Evolutionary conservation across 2,329 filamentous ascomycete genomes (phyloP).

Genomic region (Periconia macrospinosa): DNA sequence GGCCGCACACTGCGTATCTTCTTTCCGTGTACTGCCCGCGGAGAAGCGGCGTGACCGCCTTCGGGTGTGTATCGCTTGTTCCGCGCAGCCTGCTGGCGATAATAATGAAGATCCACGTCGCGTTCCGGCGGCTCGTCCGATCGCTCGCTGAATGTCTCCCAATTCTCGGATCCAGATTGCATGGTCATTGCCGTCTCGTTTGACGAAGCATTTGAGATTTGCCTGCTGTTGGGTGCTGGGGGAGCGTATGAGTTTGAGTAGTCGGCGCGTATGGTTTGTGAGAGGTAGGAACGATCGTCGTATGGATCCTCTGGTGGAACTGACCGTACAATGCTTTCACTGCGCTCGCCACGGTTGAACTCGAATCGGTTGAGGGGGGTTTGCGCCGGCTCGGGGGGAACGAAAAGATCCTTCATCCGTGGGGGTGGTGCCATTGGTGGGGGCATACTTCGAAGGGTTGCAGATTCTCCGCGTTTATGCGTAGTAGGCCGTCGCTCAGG

Average conservation of each 20-base stretch:
- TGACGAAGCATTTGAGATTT: slow-evolving; percentile 71
- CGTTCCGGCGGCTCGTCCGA: slow-evolving; percentile 66
- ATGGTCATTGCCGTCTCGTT: slow-evolving; percentile 56
- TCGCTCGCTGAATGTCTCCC: slow-evolving; percentile 92
- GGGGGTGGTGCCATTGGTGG: slow-evolving; percentile 67
- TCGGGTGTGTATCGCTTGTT: slow-evolving; percentile 62
- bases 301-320: slow-evolving; percentile 81
- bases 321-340: slow-evolving; percentile 61
- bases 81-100: slow-evolving; percentile 68
- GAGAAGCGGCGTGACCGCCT: slow-evolving; percentile 37
- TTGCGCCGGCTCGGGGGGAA: slow-evolving; percentile 46
- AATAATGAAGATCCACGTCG: slow-evolving; percentile 80
- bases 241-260: slow-evolving; percentile 27
- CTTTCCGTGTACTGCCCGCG: slow-evolving; percentile 38
- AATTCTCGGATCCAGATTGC: slow-evolving; percentile 87
- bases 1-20: slow-evolving; percentile 49
- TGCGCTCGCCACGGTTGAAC: slow-evolving; percentile 49
- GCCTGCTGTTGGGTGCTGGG: slow-evolving; percentile 52
- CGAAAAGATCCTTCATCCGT: slow-evolving; percentile 84
- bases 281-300: slow-evolving; percentile 56
- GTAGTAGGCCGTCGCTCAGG: slow-evolving; percentile 64
- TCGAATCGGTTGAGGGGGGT: slow-evolving; percentile 50
- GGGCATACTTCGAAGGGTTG: slow-evolving; percentile 44
- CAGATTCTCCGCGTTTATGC: slow-evolving; percentile 30
- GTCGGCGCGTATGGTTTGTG: slow-evolving; percentile 30